Evolutionary conservation across 2,329 filamentous ascomycete species (phyloP), one percentile per base, ranked within the genome.

Genomic region (Phialocephala sp.): DNA sequence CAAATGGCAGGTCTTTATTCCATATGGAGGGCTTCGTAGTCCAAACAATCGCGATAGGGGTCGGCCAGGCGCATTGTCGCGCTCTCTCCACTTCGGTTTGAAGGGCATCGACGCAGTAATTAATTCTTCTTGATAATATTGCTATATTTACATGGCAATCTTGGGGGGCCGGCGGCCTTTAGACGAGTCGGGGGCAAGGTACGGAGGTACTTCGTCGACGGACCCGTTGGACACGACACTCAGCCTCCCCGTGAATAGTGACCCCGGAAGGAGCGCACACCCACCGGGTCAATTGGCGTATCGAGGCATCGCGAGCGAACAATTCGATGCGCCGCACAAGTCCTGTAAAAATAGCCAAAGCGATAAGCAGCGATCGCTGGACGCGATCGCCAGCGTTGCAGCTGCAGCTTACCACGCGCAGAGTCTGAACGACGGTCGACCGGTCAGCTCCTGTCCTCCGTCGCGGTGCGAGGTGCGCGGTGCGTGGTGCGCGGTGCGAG

Each of bases 81-180:
- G 36, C 37, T 3, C 37, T 3, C 37, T 15, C 52, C 60, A 45
- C 43, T 55, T 35, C n/a, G 36, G 47, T 52, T 62, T 61, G 45
- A 9, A 52, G 12, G 35, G 60, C 57, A 63, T 66, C 57, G 63
- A 60, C 65, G 57, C 56, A 54, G 60, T 60, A 56, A 58, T 66
- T 63, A 63, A 57, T 52, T 56, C 56, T 24, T 43, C 39, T 32
- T 50, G 18, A n/a, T 15, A 36, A 57, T 32, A 32, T 54, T 55
- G 9, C 55, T 57, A 57, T 57, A 37, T 4, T 57, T 39, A 57
- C 32, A 57, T 39, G 14, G 27, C 27, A 32, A 32, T 32, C 6
- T 6, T 32, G 27, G 27, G 3, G 3, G 3, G 27, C 27, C 27
- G 27, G 27, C 27, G 27, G 3, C 3, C 27, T 32, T 32, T 32